Conservation (phyloP, 805 yeast species). For the Candida ovalis region DNA sequence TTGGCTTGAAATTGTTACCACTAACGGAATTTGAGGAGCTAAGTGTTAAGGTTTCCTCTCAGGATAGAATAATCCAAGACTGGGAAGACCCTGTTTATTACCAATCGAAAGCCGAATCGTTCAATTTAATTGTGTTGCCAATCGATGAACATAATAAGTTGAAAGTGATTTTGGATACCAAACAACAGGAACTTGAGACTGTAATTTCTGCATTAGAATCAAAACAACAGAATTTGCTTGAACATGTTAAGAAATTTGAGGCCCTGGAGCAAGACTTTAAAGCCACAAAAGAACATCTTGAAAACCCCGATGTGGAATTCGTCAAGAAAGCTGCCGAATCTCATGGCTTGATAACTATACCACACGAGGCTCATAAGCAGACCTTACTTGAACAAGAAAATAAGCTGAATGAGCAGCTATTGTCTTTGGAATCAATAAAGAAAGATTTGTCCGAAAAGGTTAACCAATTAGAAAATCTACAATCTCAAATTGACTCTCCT, state of each 20-base stretch:
- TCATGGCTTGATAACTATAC: slow-evolving; percentile 18
- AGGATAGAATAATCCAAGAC: neutral
- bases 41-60: neutral
- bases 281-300: neutral
- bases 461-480: neutral
- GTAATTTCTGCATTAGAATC: slow-evolving; percentile 10
- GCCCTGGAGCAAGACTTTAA: neutral
- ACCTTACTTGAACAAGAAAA: neutral
- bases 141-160: slow-evolving; percentile 10
- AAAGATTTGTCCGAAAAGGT: neutral
- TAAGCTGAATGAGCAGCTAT: neutral
- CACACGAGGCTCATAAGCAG: slow-evolving; percentile 4
- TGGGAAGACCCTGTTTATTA: neutral
- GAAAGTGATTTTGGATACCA: slow-evolving; percentile 6
- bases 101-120: neutral
- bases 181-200: slow-evolving; percentile 6
- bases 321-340: slow-evolving; percentile 15
- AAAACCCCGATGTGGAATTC: slow-evolving; percentile 19
- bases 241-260: neutral
- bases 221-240: slow-evolving; percentile 3
- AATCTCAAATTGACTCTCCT: neutral
- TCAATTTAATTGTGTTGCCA: slow-evolving; percentile 3
- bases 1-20: slow-evolving; percentile 15
- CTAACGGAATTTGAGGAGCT: slow-evolving; percentile 4
- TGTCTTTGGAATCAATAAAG: neutral